phyloP scores from a whole-genome alignment of 1,284 basidiomycete genomes.

The Sporisorium reilianum region DNA sequence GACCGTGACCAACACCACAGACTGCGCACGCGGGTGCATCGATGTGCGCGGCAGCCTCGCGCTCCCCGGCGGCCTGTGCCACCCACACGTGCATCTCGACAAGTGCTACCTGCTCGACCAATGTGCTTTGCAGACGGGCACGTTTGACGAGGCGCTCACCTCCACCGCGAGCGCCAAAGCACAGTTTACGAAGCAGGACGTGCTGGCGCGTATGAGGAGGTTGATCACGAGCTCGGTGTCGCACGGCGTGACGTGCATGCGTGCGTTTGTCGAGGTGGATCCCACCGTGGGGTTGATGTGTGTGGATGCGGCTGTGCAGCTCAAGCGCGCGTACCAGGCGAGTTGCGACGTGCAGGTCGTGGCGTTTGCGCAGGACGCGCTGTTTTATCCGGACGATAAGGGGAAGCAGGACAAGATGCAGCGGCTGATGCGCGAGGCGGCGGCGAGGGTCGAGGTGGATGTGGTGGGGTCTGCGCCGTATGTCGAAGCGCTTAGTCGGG shows the following conservation, averaged over 20 bases:
- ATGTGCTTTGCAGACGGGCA: conserved; percentile 21
- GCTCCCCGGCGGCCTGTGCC: conserved; percentile 46
- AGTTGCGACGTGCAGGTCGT: conserved; percentile 33
- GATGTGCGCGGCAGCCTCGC: conserved; percentile 26
- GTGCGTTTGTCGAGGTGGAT: conserved; percentile 54
- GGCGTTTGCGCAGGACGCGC: conserved; percentile 50
- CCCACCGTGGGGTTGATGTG: conserved; percentile 39
- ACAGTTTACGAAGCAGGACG: conserved; percentile 21
- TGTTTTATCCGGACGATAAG: conserved; percentile 35
- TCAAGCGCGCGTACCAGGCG: conserved; percentile 14
- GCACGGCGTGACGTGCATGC: conserved; percentile 44
- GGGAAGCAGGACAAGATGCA: conserved; percentile 24
- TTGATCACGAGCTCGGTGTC: conserved; percentile 28
- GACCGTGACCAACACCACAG: neutral
- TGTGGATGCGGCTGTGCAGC: conserved; percentile 25
- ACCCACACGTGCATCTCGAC: conserved; percentile 55
- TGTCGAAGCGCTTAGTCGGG: conserved; percentile 27
- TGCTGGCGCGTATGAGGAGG: conserved; percentile 24
- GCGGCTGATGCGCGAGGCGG: conserved; percentile 21
- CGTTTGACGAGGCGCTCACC: conserved; percentile 43
- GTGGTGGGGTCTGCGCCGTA: conserved; percentile 49
- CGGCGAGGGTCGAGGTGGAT: conserved; percentile 4
- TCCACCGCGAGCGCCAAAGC: conserved; percentile 34
- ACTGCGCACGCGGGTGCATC: conserved; percentile 11
- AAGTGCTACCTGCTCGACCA: conserved; percentile 44